These are phyloP conservation scores for Panellus pusillus DNA, from an alignment of 768 basidiomycete species.

Conservation along the genomic window DNA sequence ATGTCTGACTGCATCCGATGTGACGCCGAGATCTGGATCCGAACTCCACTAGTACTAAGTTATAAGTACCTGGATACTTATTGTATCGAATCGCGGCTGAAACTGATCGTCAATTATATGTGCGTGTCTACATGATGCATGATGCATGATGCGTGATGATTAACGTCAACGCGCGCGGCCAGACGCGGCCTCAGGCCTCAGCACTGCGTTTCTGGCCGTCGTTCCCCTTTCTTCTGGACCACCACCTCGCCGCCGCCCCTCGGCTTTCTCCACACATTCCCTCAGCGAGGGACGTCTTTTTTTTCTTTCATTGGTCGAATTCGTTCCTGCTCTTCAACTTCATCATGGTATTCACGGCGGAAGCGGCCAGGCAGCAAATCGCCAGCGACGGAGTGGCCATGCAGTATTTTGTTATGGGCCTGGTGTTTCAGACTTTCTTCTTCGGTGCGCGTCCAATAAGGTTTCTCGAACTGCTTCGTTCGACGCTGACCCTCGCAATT, in stretches of 20 bases:
- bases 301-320: not conserved
- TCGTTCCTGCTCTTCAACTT: not conserved
- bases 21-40: no score
- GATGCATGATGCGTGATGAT: no score
- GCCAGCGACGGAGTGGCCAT: not conserved
- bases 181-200: no score
- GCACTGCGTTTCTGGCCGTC: not conserved
- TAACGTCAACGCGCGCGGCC: no score
- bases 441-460: constrained; percentile 11
- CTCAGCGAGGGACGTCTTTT: constrained; percentile 16
- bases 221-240: constrained; percentile 7
- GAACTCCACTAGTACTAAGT: no score
- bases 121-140: no score
- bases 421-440: constrained; percentile 15
- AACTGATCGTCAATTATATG: no score
- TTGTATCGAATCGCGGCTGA: no score
- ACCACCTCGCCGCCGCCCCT: constrained; percentile 1
- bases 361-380: not conserved
- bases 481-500: not conserved
- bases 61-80: no score
- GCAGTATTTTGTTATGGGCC: not conserved
- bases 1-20: no score
- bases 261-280: constrained; percentile 3
- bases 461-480: not conserved
- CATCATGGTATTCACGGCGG: not conserved